Base-by-base conservation (phyloP, 2,329 filamentous ascomycete genomes). In the Verticillium albo-atrum region DNA sequence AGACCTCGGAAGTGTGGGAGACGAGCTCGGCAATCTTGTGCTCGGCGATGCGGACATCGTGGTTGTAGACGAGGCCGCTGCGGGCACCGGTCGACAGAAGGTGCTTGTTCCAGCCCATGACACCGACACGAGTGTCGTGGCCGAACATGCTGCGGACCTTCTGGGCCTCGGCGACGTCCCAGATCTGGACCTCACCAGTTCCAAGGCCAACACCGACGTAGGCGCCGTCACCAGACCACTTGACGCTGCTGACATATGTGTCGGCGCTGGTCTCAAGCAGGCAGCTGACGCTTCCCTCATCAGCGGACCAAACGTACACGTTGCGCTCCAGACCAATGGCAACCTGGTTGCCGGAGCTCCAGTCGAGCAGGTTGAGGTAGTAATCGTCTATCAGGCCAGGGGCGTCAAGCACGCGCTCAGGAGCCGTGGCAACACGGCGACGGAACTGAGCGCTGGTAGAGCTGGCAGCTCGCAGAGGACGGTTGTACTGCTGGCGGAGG, bases 81-180 rank as follows among this genome's bases (percentile, higher is more conserved):
- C 95, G 91, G 60, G 95, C 92, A 66, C 95, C 95, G 25, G 94
- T 97, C 42, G 95, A 98, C 57, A 99, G 85, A 60, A 96, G 87
- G 78, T 98, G 95, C 85, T 98, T 98, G 83, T 92, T 97, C 95
- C 95, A 99, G 71, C 93, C 92, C 93, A 98, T 97, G 65, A 97
- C 94, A 71, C 93, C 92, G 64, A 99, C 94, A 58, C 95, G 93
- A 42, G 92, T 94, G 71, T 98, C 94, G 72, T 99, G 95, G 62
- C 95, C 95, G 73, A 92, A 90, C 95, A 99, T 99, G 82, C 92
- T 97, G 74, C 95, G 93, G 61, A 99, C 89, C 84, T 98, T 98
- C 71, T 88, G 89, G 63, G 89, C 87, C 75, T 99, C 95, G 68
- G 96, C 90, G 28, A 97, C 94, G 70, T 98, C 95, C 94, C 95